These are phyloP conservation scores for Aspergillus fumigatiaffinis DNA, from an alignment of 2,329 filamentous ascomycete species.

Conservation along the genomic window DNA sequence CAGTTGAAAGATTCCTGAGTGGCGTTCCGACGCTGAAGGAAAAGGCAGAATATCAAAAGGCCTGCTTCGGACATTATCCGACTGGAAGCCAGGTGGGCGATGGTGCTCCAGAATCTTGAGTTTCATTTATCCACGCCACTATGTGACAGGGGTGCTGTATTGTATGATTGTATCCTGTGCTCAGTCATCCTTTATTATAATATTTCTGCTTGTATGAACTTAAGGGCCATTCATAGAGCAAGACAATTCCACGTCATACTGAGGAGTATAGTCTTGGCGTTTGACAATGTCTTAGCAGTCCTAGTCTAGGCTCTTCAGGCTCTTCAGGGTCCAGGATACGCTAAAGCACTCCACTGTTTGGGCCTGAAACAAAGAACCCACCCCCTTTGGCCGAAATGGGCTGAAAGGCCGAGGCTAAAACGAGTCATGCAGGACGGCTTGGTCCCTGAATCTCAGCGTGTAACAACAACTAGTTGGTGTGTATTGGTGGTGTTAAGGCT, in stretches of 20 bases:
- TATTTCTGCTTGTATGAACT: no score
- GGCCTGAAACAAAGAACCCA: no score
- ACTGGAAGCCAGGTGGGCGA: neutral
- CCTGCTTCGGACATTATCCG: conserved; percentile 3
- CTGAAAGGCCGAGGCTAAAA: no score
- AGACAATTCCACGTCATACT: neutral
- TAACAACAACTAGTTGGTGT: neutral
- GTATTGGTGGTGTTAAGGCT: neutral
- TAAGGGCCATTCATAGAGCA: neutral
- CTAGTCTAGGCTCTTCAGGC: neutral
- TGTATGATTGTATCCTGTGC: no score
- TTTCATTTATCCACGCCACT: neutral
- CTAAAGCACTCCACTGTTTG: no score
- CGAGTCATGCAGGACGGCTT: neutral
- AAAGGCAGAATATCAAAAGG: conserved; percentile 1
- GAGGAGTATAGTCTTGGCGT: neutral
- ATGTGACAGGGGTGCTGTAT: neutral
- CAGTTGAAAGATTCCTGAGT: neutral
- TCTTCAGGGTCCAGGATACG: neutral
- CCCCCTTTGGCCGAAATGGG: no score
- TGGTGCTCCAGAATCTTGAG: neutral
- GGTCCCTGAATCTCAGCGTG: neutral
- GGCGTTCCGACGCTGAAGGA: conserved; percentile 1
- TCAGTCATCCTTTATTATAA: no score
- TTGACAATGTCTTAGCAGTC: neutral